Base-by-base conservation (phyloP, 2,329 filamentous ascomycete genomes). In the Exophiala viscosa region DNA sequence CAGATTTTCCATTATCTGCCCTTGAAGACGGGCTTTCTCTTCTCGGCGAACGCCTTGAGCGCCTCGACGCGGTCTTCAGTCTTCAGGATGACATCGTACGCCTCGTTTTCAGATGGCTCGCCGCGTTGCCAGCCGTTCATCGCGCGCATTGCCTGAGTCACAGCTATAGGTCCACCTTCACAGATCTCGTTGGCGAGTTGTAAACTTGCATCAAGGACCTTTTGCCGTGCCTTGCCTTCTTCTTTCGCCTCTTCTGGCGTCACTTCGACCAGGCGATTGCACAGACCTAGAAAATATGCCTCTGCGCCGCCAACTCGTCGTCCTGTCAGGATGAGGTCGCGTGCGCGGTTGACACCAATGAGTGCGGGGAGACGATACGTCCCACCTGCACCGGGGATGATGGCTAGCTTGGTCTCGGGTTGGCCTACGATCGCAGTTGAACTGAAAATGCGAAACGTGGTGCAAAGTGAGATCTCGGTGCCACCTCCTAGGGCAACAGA, bases 371-470 rank as follows among this genome's bases (percentile, higher is more conserved):
- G 83, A 8, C 93, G 85, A 70, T 90, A 89, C 1, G 92, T 97
- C 55, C 92, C 93, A 39, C 93, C 93, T 2, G 92, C 93, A 54
- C 93, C 93, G 2, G 93, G 93, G 60, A 99, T 87, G 67, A 99
- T 99, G 50, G 87, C 93, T 2, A 99, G 80, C 2, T 91, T 81
- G 1, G 93, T 97, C 70, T 99, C 93, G 1, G 93, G 93, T 4
- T 97, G 82, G 0, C 84, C 91, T 49, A 99, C 83, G 18, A 78
- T 75, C 13, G 90, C 87, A 32, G 85, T 87, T 35, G 88, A 90
- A 31, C 85, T 81, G 61, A 97, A 85, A 47, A 99, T 86, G 60
- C 93, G 89, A 71, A 99, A 84, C 70, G 93, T 85, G 1, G 92
- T 95, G 61, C 87, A 85, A 5, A 99, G 83, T 1, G 90, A 92